Percentiles rank a stretch among this genome's conserved stretches.
Conservation (phyloP, 495 filamentous ascomycete genomes). For the Aspergillus mulundensis region DNA sequence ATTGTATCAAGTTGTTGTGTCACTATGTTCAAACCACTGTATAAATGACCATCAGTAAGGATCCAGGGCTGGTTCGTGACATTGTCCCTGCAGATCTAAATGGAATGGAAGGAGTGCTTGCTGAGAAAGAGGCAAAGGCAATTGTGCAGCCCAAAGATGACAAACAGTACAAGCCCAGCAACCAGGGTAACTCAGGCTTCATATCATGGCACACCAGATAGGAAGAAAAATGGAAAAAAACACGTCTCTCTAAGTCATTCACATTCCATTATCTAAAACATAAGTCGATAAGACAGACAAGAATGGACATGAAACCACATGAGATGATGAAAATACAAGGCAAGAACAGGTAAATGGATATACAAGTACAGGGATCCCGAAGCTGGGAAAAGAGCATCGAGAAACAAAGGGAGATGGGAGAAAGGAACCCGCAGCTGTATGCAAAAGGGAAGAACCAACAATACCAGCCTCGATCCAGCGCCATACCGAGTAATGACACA, state of each 20-base stretch:
- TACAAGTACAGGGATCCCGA: constrained; percentile 44
- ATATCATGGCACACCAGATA: too few species aligned
- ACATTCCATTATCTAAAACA: constrained; percentile 35
- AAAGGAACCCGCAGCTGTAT: constrained; percentile 12
- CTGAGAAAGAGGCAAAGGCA: too few species aligned
- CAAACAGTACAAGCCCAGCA: too few species aligned
- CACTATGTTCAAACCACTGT: too few species aligned
- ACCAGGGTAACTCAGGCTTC: too few species aligned
- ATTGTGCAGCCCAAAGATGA: too few species aligned
- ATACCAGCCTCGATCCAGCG: constrained; percentile 10
- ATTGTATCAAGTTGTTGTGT: too few species aligned
- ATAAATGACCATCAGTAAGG: too few species aligned
- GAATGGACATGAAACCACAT: constrained; percentile 18
- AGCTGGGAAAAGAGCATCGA: constrained; percentile 27
- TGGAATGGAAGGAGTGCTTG: too few species aligned
- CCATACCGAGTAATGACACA: constrained; percentile 7
- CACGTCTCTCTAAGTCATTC: constrained; percentile 13
- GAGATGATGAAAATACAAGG: constrained; percentile 16
- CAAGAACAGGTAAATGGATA: constrained; percentile 25
- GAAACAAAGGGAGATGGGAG: constrained; percentile 19
- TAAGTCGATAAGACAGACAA: constrained; percentile 24
- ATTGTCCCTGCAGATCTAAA: too few species aligned
- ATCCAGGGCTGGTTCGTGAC: too few species aligned
- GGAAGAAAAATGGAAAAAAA: background rate
- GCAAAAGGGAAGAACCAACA: constrained; percentile 6